Percentiles rank a stretch among this genome's conserved stretches.
Evolutionary conservation across 805 yeast genomes (phyloP).

Genomic region (Candida odintsovae): DNA sequence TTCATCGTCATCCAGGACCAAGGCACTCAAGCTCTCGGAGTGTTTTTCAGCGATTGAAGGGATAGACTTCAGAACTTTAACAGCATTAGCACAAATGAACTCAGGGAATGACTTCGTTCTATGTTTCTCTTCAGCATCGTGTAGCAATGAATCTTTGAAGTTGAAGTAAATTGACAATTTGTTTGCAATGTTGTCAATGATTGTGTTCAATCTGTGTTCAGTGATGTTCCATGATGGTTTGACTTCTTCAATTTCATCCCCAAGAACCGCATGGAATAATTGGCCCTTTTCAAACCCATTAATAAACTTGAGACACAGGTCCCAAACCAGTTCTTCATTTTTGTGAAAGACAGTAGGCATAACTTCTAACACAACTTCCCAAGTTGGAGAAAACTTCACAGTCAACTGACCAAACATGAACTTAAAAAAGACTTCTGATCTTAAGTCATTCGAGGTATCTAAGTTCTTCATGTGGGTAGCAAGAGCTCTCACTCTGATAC

Average conservation of each 20-base stretch:
- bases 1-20: conserved; percentile 34
- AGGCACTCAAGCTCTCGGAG: conserved; percentile 50
- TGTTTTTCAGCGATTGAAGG: conserved; percentile 68
- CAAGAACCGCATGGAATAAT: conserved; percentile 9
- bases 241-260: conserved; percentile 8
- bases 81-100: conserved; percentile 41
- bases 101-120: conserved; percentile 9
- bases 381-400: conserved; percentile 75
- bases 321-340: conserved; percentile 49
- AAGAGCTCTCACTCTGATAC: conserved; percentile 58
- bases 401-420: conserved; percentile 67
- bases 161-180: conserved; percentile 8
- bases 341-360: conserved; percentile 42
- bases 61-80: conserved; percentile 50
- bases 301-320: conserved; percentile 34
- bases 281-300: conserved; percentile 2
- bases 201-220: conserved; percentile 15
- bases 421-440: conserved; percentile 34
- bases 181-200: conserved; percentile 7
- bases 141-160: conserved; percentile 6
- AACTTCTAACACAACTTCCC: conserved; percentile 69
- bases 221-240: conserved; percentile 13
- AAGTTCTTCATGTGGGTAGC: conserved; percentile 35
- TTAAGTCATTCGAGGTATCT: conserved; percentile 18
- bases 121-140: conserved; percentile 11